Evolutionary conservation across 352 stramenopile genomes (phyloP).

Genomic region (Sclerospora graminicola): DNA sequence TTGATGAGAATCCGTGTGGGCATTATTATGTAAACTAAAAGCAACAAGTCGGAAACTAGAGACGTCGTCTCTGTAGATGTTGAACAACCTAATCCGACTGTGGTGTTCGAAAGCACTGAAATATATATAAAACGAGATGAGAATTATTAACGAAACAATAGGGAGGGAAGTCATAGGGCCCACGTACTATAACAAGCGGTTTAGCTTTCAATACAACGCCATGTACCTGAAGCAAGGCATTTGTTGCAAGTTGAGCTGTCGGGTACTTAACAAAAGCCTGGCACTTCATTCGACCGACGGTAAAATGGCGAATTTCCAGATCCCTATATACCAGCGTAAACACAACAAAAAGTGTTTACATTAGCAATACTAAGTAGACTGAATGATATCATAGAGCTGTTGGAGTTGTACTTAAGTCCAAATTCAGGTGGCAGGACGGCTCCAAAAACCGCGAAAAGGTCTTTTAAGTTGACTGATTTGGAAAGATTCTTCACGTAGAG

Average conservation of each 20-base stretch:
- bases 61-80: slow-evolving; percentile 1
- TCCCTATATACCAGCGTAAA: too few species aligned
- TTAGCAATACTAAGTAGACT: neutral
- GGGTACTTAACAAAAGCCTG: slow-evolving; percentile 78
- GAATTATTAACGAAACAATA: slow-evolving; percentile 14
- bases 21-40: slow-evolving; percentile 21
- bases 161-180: neutral
- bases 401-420: slow-evolving; percentile 15
- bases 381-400: neutral
- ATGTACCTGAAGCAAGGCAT: slow-evolving; percentile 47
- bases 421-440: slow-evolving; percentile 21
- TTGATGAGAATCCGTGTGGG: slow-evolving; percentile 5
- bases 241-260: slow-evolving; percentile 30
- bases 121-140: slow-evolving; percentile 9
- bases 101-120: slow-evolving; percentile 27
- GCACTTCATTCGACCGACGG: slow-evolving; percentile 72
- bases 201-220: slow-evolving; percentile 69
- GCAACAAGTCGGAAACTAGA: slow-evolving; percentile 3
- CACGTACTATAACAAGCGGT: slow-evolving; percentile 71
- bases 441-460: slow-evolving; percentile 43
- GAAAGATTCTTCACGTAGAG: slow-evolving; percentile 83
- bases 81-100: slow-evolving; percentile 9
- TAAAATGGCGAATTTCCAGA: slow-evolving; percentile 60
- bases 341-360: neutral
- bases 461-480: slow-evolving; percentile 29